Evolutionary conservation across 495 filamentous ascomycete genomes (phyloP), one percentile per base, ranked within the genome.

Genomic region (Cryomyces minteri): DNA sequence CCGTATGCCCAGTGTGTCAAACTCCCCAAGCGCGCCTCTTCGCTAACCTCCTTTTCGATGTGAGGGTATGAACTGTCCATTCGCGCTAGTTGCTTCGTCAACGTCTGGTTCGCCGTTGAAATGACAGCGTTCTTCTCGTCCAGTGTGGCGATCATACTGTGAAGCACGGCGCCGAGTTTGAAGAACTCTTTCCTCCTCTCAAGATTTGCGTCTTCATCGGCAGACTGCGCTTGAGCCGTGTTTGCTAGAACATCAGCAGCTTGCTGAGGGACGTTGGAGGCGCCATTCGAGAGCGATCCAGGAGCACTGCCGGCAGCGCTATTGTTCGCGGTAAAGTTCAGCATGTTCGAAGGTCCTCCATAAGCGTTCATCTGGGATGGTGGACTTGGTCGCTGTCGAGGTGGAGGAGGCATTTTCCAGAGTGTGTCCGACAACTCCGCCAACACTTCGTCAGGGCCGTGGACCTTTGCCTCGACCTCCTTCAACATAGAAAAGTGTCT

Each of bases 41-140:
- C 87, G 65, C 87, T 94, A 58, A 96, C 82, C 58, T 96, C 90
- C 40, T 69, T 66, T 44, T 88, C 82, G 43, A 96, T 74, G 62
- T 84, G 78, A 10, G 82, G 79, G 66, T 76, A 92, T 18, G 87
- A 74, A 37, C 79, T 76, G 50, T 96, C 82, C 51, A 95, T 74
- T 25, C 90, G 82, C 44, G 73, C 60, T 18, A 94, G 65, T 58
- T 95, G 87, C 56, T 84, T 88, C 46, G 85, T 75, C 6, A 96
- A 72, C 43, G 86, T 80, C 45, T 93, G 83, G 51, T 83, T 84
- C 39, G 92, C 88, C 4, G 86, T 88, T 4, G 79, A 77, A 37
- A 95, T 79, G 43, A 96, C 87, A 50, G 93, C 88, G 49, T 92
- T 94, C 62, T 99, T 99, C 63, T 98, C 90, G 52, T 96, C 92